phyloP scores from a whole-genome alignment of 192 early-diverging fungal genomes.

The Funneliformis geosporum region DNA sequence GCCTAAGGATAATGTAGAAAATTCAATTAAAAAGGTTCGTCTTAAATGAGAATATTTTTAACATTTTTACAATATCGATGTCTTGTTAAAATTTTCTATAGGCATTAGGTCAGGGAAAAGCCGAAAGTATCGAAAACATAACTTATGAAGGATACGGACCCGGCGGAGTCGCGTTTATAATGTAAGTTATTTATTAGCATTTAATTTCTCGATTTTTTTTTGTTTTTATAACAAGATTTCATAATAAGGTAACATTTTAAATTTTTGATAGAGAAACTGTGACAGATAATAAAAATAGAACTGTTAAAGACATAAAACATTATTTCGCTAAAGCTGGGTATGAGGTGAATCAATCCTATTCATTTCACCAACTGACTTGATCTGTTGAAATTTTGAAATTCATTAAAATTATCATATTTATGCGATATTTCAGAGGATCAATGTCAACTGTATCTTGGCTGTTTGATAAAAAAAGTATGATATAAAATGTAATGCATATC shows the following conservation, averaged over 20 bases:
- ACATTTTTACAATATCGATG: not conserved
- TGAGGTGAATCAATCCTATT: not conserved
- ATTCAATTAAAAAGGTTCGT: constrained; percentile 64
- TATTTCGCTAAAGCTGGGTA: constrained; percentile 56
- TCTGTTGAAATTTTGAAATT: not conserved
- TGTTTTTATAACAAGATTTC: not conserved
- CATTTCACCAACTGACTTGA: not conserved
- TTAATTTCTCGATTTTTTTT: not conserved
- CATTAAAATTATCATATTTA: not conserved
- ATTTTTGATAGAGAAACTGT: constrained; percentile 38
- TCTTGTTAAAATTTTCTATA: not conserved
- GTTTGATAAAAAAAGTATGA: constrained; percentile 65
- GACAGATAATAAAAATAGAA: constrained; percentile 64
- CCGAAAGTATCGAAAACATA: constrained; percentile 51
- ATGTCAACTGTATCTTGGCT: constrained; percentile 66
- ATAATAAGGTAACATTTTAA: not conserved
- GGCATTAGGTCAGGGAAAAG: constrained; percentile 42
- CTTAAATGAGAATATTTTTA: not conserved
- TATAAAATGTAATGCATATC: not conserved
- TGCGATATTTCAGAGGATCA: constrained; percentile 48
- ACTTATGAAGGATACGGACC: constrained; percentile 70
- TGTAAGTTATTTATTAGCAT: constrained; percentile 50
- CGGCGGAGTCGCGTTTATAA: constrained; percentile 60
- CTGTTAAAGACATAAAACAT: constrained; percentile 63
- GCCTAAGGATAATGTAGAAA: constrained; percentile 74